Percentiles rank a stretch among this genome's conserved stretches.
Conservation (phyloP, 208 protist genomes). For the Wallacemonas rigidus region DNA sequence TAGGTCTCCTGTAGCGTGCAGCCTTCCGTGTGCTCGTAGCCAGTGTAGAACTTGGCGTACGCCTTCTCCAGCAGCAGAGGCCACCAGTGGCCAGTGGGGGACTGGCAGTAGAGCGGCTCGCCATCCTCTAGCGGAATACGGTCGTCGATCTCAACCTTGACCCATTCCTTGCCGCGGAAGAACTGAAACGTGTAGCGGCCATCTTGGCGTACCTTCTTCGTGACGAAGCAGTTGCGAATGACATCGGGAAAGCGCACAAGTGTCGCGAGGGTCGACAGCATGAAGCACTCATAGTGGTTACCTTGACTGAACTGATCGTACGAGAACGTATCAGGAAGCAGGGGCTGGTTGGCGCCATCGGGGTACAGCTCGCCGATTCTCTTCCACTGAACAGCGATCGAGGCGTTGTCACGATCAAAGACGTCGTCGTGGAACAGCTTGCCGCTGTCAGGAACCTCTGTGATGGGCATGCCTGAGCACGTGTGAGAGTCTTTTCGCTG, state of each 20-base stretch:
- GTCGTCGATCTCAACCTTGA: conserved; percentile 69
- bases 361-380: conserved; percentile 70
- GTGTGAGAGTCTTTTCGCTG: background rate
- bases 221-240: conserved; percentile 54
- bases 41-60: conserved; percentile 69
- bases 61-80: conserved; percentile 75
- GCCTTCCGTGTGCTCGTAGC: conserved; percentile 45
- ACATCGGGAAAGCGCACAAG: conserved; percentile 38
- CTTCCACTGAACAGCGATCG: conserved; percentile 58
- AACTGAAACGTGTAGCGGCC: conserved; percentile 57
- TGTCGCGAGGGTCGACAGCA: conserved; percentile 42
- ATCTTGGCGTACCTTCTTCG: conserved; percentile 41
- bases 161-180: conserved; percentile 51
- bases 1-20: conserved; percentile 56
- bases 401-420: conserved; percentile 58
- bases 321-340: conserved; percentile 32
- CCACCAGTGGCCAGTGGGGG: conserved; percentile 54
- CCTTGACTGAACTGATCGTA: conserved; percentile 47
- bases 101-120: conserved; percentile 42
- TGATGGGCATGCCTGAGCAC: conserved; percentile 15
- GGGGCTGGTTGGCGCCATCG: conserved; percentile 35
- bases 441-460: conserved; percentile 52
- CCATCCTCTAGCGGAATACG: too few relatives aligned
- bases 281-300: conserved; percentile 56
- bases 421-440: conserved; percentile 71